Evolutionary conservation across 345 rosid species (phyloP).

Genomic region (Eucalyptus cloeziana): DNA sequence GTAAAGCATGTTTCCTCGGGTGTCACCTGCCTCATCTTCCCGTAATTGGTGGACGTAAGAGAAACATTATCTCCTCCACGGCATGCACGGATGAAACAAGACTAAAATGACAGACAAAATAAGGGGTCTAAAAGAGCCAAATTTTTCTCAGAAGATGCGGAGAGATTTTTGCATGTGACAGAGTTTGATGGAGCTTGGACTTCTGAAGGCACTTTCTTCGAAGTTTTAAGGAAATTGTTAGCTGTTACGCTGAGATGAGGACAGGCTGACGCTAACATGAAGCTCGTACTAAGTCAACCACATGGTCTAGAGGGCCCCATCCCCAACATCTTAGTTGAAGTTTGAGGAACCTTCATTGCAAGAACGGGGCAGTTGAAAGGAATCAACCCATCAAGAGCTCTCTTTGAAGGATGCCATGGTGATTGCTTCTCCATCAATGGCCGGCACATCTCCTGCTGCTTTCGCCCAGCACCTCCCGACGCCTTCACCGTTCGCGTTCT

Average conservation of each 20-base stretch:
- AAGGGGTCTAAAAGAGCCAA: not conserved
- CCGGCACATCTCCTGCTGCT: slow-evolving; percentile 25
- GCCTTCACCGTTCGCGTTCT: slow-evolving; percentile 53
- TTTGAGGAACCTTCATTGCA: not conserved
- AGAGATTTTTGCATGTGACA: not conserved
- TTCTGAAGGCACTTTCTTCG: not conserved
- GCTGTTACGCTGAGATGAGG: not conserved
- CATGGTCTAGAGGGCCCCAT: not conserved
- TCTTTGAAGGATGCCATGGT: slow-evolving; percentile 7
- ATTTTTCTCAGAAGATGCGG: not conserved
- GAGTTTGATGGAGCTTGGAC: not conserved
- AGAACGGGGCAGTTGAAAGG: not conserved
- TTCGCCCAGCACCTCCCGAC: slow-evolving; percentile 24
- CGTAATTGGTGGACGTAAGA: not conserved
- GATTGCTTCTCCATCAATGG: slow-evolving; percentile 15
- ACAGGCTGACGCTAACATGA: not conserved
- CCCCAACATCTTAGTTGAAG: not conserved
- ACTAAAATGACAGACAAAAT: not conserved
- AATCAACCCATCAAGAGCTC: not conserved
- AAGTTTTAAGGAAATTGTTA: not conserved
- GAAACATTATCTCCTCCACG: not conserved
- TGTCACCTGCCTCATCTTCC: not conserved
- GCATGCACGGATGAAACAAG: not conserved
- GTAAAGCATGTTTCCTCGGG: not conserved
- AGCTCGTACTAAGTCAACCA: not conserved